Percentiles rank a stretch among this genome's conserved stretches.
Evolutionary conservation across 2,329 filamentous ascomycete species (phyloP).

Genomic region (Aspergillus sergii): DNA sequence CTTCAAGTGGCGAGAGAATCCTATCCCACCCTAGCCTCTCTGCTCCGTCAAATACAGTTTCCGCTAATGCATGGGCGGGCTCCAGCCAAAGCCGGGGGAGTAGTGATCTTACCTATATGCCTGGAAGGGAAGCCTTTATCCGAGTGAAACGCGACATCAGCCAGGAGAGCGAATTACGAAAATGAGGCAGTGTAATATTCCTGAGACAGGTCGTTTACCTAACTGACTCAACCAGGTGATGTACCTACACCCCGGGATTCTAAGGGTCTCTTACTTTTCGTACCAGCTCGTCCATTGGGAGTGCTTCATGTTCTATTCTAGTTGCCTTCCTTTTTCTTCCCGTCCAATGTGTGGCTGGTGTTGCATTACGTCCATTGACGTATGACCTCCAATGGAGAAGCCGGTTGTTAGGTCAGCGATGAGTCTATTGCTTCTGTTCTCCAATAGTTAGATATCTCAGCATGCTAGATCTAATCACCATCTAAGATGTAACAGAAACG

Average conservation of each 20-base stretch:
- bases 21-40: slow-evolving; percentile 22
- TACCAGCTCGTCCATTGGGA: background rate
- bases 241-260: background rate
- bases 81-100: slow-evolving; percentile 28
- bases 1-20: slow-evolving; percentile 9
- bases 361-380: background rate
- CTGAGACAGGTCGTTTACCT: background rate
- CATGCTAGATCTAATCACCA: background rate
- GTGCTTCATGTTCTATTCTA: background rate
- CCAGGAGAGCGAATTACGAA: slow-evolving; percentile 33
- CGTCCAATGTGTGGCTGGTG: background rate
- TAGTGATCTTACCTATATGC: slow-evolving; percentile 20
- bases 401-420: background rate
- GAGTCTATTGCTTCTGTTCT: background rate
- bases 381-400: background rate
- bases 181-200: slow-evolving; percentile 10
- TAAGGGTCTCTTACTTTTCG: background rate
- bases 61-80: slow-evolving; percentile 37
- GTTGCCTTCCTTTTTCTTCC: background rate
- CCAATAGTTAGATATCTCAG: background rate
- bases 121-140: slow-evolving; percentile 27
- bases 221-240: background rate
- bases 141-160: slow-evolving; percentile 37
- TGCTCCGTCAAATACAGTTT: slow-evolving; percentile 26
- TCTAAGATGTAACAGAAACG: background rate